A percentile compares a stretch with the other conserved stretches of the same genome.
Conservation (phyloP, 176 grass and related monocot genomes). For the Oryza coarctata region DNA sequence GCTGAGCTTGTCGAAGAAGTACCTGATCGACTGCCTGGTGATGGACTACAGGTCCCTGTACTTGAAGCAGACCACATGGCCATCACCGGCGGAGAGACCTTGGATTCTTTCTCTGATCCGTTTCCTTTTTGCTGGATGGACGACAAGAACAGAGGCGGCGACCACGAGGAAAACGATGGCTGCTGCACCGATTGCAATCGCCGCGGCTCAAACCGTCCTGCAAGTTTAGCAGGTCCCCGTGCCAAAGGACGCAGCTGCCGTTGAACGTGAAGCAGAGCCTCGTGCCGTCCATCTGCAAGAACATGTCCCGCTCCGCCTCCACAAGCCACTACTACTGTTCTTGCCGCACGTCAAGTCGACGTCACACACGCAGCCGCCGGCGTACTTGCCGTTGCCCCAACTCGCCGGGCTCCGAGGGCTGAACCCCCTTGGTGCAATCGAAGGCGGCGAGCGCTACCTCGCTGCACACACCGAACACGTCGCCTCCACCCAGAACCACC, state of each 20-base stretch:
- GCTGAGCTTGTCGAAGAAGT: conserved; percentile 49
- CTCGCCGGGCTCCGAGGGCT: neutral
- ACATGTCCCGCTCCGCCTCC: neutral
- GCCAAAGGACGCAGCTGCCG: conserved; percentile 35
- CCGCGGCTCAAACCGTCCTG: neutral
- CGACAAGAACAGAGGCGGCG: neutral
- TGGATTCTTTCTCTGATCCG: neutral
- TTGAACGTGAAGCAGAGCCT: conserved; percentile 36
- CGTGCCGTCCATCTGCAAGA: conserved; percentile 15
- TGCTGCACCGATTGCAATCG: neutral
- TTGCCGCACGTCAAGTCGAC: conserved; percentile 15
- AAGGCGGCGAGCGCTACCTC: neutral
- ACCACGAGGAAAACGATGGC: neutral
- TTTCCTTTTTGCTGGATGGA: neutral
- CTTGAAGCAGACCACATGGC: conserved; percentile 18
- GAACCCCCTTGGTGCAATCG: conserved; percentile 39
- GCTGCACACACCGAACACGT: conserved; percentile 35
- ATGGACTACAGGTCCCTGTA: conserved; percentile 38
- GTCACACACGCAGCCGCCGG: conserved; percentile 28
- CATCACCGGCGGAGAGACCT: neutral
- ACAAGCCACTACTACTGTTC: neutral
- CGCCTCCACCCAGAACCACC: conserved; percentile 41
- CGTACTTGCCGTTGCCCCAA: conserved; percentile 9
- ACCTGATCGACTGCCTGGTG: too few relatives aligned
- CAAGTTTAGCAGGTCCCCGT: conserved; percentile 31